These are phyloP conservation scores for Pichia thaimueangensis DNA, from an alignment of 805 yeast species.

Conservation along the genomic window DNA sequence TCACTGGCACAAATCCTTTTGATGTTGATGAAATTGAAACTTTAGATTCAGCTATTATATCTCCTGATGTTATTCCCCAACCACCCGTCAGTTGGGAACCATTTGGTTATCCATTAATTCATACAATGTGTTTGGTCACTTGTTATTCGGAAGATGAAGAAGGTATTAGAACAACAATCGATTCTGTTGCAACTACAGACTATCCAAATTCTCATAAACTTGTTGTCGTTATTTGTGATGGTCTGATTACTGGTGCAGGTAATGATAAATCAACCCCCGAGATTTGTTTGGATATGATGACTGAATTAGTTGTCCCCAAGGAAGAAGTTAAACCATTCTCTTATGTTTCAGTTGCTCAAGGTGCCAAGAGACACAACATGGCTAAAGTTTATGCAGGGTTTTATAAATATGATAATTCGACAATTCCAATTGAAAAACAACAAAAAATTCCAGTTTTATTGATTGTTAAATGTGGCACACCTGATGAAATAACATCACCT, in stretches of 20 bases:
- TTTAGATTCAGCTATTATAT: slow-evolving; percentile 53
- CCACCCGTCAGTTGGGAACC: slow-evolving; percentile 90
- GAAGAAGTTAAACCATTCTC: slow-evolving; percentile 79
- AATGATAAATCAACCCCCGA: slow-evolving; percentile 87
- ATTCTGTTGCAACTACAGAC: slow-evolving; percentile 90
- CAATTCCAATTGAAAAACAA: slow-evolving; percentile 75
- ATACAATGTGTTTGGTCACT: slow-evolving; percentile 72
- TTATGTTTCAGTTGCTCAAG: slow-evolving; percentile 93
- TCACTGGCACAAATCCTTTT: slow-evolving; percentile 14
- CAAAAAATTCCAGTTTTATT: slow-evolving; percentile 75
- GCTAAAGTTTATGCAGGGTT: slow-evolving; percentile 95
- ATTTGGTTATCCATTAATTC: slow-evolving; percentile 71
- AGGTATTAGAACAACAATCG: slow-evolving; percentile 82
- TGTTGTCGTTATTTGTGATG: slow-evolving; percentile 84
- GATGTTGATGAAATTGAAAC: slow-evolving; percentile 38
- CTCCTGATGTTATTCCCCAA: slow-evolving; percentile 80
- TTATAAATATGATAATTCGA: slow-evolving; percentile 72
- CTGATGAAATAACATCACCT: slow-evolving; percentile 60
- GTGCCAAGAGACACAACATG: slow-evolving; percentile 93
- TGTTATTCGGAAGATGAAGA: slow-evolving; percentile 91
- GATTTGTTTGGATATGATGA: slow-evolving; percentile 80
- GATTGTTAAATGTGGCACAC: slow-evolving; percentile 85
- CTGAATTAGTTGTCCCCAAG: slow-evolving; percentile 59
- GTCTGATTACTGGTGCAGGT: slow-evolving; percentile 90
- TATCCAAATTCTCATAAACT: slow-evolving; percentile 94